phyloP scores from a whole-genome alignment of 2,329 filamentous ascomycete genomes.

The Calonectria multiphialidica region DNA sequence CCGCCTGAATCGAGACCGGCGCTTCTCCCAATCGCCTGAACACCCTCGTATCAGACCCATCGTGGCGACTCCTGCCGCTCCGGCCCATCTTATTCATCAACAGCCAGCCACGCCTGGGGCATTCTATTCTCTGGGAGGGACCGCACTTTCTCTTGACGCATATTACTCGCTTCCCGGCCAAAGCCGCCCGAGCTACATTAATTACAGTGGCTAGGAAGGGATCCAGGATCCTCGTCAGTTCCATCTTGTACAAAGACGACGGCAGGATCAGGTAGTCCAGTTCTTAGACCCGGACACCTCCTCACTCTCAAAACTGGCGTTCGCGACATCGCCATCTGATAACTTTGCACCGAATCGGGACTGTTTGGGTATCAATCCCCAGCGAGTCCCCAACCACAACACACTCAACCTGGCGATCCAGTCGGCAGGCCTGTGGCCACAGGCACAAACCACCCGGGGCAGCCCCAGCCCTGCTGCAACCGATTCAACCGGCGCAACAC shows the following conservation, averaged over 20 bases:
- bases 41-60: constrained; percentile 27
- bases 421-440: constrained; percentile 49
- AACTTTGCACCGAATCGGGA: constrained; percentile 39
- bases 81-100: constrained; percentile 33
- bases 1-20: constrained; percentile 31
- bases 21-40: constrained; percentile 13
- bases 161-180: constrained; percentile 23
- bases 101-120: constrained; percentile 26
- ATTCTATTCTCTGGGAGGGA: constrained; percentile 28
- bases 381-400: constrained; percentile 45
- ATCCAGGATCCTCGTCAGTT: constrained; percentile 9
- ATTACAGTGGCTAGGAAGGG: constrained; percentile 15
- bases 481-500: constrained; percentile 49
- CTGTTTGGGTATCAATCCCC: constrained; percentile 51
- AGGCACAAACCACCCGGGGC: constrained; percentile 47
- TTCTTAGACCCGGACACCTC: background rate
- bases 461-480: constrained; percentile 48
- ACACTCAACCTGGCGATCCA: constrained; percentile 50
- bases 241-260: constrained; percentile 3
- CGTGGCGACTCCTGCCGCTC: constrained; percentile 26
- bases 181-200: constrained; percentile 18
- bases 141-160: constrained; percentile 19
- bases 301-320: constrained; percentile 19
- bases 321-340: background rate
- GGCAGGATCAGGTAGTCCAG: constrained; percentile 1